These are phyloP conservation scores for barley (Hordeum vulgare) DNA, from an alignment of 176 grass and related monocot species.

Conservation along the genomic window MorexV3_pseudomolecules_assembly NC_058520.1:443118778-443119277, in stretches of 20 bases:
- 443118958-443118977: not conserved
- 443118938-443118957: not conserved
- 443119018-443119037: slow-evolving; percentile 38
- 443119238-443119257: slow-evolving; percentile 74
- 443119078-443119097: slow-evolving; percentile 87
- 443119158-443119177: not conserved
- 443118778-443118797: slow-evolving; percentile 91
- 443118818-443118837: slow-evolving; percentile 81
- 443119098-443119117: slow-evolving; percentile 84
- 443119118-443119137: slow-evolving; percentile 72
- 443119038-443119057: slow-evolving; percentile 48
- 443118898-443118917: not conserved
- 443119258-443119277: slow-evolving; percentile 71
- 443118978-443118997: slow-evolving; percentile 89
- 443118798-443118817: slow-evolving; percentile 99
- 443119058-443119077: slow-evolving; percentile 78
- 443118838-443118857: slow-evolving; percentile 78
- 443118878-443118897: slow-evolving; percentile 39
- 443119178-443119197: not conserved
- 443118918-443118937: too few species aligned
- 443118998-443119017: slow-evolving; percentile 71
- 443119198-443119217: slow-evolving; percentile 71
- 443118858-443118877: slow-evolving; percentile 89
- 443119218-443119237: slow-evolving; percentile 93
- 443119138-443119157: not conserved